A percentile compares a stretch with the other conserved stretches of the same genome.
Evolutionary conservation across 192 early-diverging fungal species (phyloP).

Genomic region (Kappamyces sp.): DNA sequence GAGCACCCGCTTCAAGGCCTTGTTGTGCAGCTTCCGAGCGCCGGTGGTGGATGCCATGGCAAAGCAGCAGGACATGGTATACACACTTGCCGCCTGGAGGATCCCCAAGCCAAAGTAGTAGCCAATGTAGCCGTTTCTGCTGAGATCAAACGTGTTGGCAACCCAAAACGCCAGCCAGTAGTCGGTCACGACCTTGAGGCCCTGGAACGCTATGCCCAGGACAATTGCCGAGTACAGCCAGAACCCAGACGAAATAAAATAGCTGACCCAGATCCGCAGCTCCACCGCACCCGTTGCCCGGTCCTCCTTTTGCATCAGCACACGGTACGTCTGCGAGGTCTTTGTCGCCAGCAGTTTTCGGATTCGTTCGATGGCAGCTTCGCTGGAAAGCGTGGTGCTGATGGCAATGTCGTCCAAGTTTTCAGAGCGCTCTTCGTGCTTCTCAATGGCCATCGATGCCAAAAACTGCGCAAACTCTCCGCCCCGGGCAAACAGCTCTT

Average conservation of each 20-base stretch:
- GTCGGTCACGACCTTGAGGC: conserved; percentile 43
- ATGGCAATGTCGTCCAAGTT: background rate
- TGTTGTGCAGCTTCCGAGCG: conserved; percentile 56
- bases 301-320: conserved; percentile 80
- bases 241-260: conserved; percentile 53
- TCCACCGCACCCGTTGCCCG: conserved; percentile 76
- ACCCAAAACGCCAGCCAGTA: conserved; percentile 45
- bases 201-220: conserved; percentile 41
- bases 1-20: conserved; percentile 56
- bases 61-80: conserved; percentile 45
- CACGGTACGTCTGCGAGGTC: conserved; percentile 32
- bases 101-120: conserved; percentile 61
- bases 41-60: conserved; percentile 47
- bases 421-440: conserved; percentile 29
- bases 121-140: conserved; percentile 45
- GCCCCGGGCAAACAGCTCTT: conserved; percentile 52
- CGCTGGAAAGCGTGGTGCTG: background rate
- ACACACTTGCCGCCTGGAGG: conserved; percentile 45
- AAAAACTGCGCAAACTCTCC: conserved; percentile 59
- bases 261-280: conserved; percentile 68
- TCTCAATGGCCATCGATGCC: conserved; percentile 31
- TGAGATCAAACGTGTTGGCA: conserved; percentile 6
- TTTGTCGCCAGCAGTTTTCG: conserved; percentile 16
- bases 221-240: too few relatives aligned
- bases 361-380: conserved; percentile 21